phyloP scores from a whole-genome alignment of 148 eudicot species.

The Rhododendron griersonianum region DNA sequence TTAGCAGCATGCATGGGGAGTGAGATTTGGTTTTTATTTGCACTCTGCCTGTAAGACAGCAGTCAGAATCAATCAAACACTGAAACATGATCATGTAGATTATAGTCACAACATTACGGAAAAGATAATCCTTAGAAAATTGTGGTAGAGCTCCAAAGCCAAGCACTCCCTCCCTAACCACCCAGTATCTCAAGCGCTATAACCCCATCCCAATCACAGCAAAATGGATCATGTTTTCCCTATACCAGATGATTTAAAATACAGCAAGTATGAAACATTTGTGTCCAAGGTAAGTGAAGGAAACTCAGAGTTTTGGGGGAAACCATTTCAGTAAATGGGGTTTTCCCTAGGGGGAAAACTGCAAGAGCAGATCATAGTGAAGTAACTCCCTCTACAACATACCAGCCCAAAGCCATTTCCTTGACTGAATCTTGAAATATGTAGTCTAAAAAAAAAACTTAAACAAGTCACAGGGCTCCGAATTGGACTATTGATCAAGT shows the following conservation, averaged over 20 bases:
- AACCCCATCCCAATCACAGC: not conserved
- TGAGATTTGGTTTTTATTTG: constrained; percentile 48
- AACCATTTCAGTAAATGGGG: not conserved
- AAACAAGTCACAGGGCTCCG: not conserved
- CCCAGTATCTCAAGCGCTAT: not conserved
- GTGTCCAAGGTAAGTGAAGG: not conserved
- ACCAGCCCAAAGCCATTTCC: not conserved
- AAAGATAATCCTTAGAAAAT: not conserved
- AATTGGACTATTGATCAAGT: not conserved
- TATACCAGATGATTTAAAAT: not conserved
- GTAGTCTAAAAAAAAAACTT: not conserved
- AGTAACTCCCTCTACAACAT: not conserved
- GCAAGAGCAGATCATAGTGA: not conserved
- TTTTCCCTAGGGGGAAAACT: not conserved
- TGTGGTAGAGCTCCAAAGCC: not conserved
- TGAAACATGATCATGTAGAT: not conserved
- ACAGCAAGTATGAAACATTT: not conserved
- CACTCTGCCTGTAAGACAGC: constrained; percentile 47
- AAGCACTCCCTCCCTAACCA: not conserved
- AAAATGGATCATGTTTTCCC: not conserved
- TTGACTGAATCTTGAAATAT: not conserved
- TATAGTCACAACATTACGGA: not conserved
- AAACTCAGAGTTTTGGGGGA: not conserved
- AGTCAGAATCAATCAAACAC: constrained; percentile 3
- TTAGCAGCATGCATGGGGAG: constrained; percentile 29